Base-by-base conservation (phyloP, 2,329 filamentous ascomycete species). In the Lachnellula occidentalis region DNA sequence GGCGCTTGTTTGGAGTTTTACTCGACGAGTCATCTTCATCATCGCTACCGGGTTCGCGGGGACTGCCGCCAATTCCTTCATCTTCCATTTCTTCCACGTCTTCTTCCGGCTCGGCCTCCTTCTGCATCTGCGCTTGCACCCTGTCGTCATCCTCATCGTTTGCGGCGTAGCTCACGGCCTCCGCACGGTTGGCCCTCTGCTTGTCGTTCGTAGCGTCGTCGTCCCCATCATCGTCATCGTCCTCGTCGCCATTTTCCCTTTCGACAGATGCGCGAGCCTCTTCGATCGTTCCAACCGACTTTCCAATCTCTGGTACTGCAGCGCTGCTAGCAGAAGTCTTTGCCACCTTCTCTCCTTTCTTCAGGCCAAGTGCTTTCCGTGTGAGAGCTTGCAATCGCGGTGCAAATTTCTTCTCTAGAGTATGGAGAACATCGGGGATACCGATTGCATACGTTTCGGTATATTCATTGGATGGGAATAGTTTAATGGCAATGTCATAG, bases 121-220 rank as follows among this genome's bases (percentile, higher is more conserved):
- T 76, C 53, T 82, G 79, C 66, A 86, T 79, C 54, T 80, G 78
- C 50, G 76, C 75, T 64, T 87, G 85, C 52, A 95, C 83, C 36
- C 80, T 85, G 61, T 90, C 82, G 66, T 97, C 94, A 4, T 92
- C 92, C 5, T 96, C 92, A 67, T 97, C 94, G 46, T 95, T 95
- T 34, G 86, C 89, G 39, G 90, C 92, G 63, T 96, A 97, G 14
- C 90, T 94, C 2, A 92, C 85, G 31, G 87, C 88, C 71, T 96
- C 88, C 50, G 80, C 77, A 41, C 88, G 85, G 69, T 95, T 94
- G 45, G 84, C 82, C 64, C 81, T 83, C 66, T 85, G 80, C 73
- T 90, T 95, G 63, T 82, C 83, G 59, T 80, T 83, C 4, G 84
- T 92, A 48, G 82, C 90, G 67, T 95, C 89, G 54, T 84, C 85